These are phyloP conservation scores for Neurospora terricola DNA, from an alignment of 495 filamentous ascomycete genomes.

Conservation along the genomic window DNA sequence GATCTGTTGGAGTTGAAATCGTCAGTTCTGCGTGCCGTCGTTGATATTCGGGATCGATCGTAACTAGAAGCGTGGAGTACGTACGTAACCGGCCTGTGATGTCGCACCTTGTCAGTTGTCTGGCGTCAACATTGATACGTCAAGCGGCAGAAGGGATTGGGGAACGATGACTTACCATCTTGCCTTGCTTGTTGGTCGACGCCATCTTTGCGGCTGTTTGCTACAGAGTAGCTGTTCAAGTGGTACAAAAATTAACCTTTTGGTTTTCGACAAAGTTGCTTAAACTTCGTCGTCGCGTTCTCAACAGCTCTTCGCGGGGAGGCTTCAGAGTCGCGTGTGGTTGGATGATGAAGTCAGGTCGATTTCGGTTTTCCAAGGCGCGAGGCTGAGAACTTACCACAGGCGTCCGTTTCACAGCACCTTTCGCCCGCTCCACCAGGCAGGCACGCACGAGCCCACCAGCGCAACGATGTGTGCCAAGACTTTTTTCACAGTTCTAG, in stretches of 20 bases:
- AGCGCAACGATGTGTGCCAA: background rate
- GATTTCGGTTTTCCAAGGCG: conserved; percentile 8
- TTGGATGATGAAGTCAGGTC: conserved; percentile 19
- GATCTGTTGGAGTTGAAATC: conserved; percentile 50
- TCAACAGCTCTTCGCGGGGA: conserved; percentile 18
- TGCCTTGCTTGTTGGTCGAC: conserved; percentile 96
- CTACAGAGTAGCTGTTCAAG: conserved; percentile 52
- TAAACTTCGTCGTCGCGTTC: conserved; percentile 15
- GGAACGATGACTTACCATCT: conserved; percentile 72
- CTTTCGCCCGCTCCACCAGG: conserved; percentile 1
- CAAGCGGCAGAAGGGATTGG: conserved; percentile 22
- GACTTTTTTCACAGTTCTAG: background rate
- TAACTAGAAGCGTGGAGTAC: conserved; percentile 26
- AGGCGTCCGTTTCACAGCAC: conserved; percentile 17
- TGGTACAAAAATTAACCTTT: conserved; percentile 44
- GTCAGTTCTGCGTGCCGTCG: conserved; percentile 22
- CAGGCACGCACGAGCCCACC: conserved; percentile 3
- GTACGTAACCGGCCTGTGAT: conserved; percentile 86
- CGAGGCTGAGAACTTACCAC: conserved; percentile 21
- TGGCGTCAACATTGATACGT: conserved; percentile 48
- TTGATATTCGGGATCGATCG: background rate
- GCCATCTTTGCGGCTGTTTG: conserved; percentile 56
- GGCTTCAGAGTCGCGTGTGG: conserved; percentile 27
- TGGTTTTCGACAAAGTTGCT: conserved; percentile 18
- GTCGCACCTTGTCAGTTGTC: conserved; percentile 54